Percentiles rank a stretch among this genome's conserved stretches.
phyloP scores from a whole-genome alignment of 2,329 filamentous ascomycete genomes.

The Pseudogymnoascus sp. region DNA sequence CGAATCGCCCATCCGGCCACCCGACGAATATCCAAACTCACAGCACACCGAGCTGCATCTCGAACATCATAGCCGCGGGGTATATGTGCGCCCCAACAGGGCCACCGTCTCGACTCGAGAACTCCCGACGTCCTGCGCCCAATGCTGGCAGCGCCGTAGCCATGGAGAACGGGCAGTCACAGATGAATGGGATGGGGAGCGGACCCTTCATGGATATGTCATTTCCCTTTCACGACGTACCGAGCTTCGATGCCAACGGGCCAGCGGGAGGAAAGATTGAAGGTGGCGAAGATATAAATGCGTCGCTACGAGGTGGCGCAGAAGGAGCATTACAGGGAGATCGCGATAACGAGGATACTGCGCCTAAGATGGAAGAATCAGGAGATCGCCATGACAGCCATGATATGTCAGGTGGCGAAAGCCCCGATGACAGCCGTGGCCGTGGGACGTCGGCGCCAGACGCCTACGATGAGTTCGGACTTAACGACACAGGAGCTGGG shows the following conservation, averaged over 20 bases:
- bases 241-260: neutral
- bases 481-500: constrained; percentile 37
- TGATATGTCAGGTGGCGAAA: constrained; percentile 27
- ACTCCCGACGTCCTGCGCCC: neutral
- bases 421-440: constrained; percentile 25
- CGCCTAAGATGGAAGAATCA: neutral
- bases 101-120: neutral
- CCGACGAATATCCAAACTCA: neutral
- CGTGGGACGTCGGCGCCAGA: constrained; percentile 20
- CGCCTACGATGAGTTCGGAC: constrained; percentile 47
- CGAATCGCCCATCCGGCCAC: neutral
- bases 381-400: constrained; percentile 19
- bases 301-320: neutral
- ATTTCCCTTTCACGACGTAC: neutral
- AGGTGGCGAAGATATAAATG: neutral
- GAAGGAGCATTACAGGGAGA: neutral
- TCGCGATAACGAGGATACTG: neutral
- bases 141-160: neutral
- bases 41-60: neutral
- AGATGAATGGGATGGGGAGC: neutral
- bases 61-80: neutral
- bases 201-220: neutral
- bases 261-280: neutral
- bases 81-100: neutral
- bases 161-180: neutral